A percentile compares a stretch with the other conserved stretches of the same genome.
These are phyloP conservation scores for Rhodotorula sp. DNA, from an alignment of 1,284 basidiomycete genomes.

Conservation along the genomic window DNA sequence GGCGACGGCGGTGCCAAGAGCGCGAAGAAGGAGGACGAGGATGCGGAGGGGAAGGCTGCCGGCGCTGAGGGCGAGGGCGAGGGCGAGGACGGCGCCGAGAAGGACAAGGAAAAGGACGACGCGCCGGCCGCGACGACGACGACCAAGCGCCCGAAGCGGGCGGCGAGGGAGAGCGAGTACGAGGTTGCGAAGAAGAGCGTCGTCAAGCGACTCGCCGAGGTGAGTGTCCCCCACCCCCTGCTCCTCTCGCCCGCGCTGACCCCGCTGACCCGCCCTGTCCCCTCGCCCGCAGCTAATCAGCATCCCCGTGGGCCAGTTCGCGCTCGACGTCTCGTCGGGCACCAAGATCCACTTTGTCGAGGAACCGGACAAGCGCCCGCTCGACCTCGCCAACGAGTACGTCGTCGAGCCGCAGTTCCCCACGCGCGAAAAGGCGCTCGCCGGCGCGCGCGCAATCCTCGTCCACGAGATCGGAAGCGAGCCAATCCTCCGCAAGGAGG, in stretches of 20 bases:
- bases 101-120: conserved; percentile 55
- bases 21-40: conserved; percentile 35
- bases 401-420: conserved; percentile 44
- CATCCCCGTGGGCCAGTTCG: conserved; percentile 73
- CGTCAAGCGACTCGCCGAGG: conserved; percentile 72
- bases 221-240: conserved; percentile 49
- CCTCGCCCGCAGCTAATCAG: conserved; percentile 27
- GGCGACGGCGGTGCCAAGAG: conserved; percentile 64
- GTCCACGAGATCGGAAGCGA: conserved; percentile 91
- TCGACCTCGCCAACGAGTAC: conserved; percentile 51
- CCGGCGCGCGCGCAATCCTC: conserved; percentile 76
- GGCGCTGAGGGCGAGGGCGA: conserved; percentile 65
- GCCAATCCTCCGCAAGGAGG: conserved; percentile 78
- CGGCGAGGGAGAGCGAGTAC: conserved; percentile 78
- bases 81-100: conserved; percentile 67
- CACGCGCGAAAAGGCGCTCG: conserved; percentile 47
- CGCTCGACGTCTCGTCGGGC: conserved; percentile 69
- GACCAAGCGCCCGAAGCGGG: conserved; percentile 67
- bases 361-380: conserved; percentile 48
- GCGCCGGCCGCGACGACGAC: conserved; percentile 42
- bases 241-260: background rate
- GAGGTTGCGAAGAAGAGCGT: conserved; percentile 79
- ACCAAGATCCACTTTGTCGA: conserved; percentile 69
- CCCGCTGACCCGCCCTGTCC: background rate
- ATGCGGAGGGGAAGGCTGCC: conserved; percentile 23